Base-by-base conservation (phyloP, 345 rosid species). In the Murraya paniculata region DNA sequence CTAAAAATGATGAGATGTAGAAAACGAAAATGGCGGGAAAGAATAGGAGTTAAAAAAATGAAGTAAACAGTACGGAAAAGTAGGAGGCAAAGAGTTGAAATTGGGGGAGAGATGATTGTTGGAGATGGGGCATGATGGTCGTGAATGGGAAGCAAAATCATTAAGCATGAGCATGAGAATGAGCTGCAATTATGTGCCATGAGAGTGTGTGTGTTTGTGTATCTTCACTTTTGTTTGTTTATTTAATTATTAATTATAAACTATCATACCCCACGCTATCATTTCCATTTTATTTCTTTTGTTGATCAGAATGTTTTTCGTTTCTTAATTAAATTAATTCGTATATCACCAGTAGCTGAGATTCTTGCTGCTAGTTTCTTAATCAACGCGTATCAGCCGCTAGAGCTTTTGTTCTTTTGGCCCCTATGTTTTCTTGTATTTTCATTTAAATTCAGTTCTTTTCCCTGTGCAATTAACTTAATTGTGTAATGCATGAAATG, bases 91-190 rank as follows among this genome's bases (percentile, higher is more conserved):
- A 62, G 68, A 67, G 73, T 25, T 38, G 62, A 77, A 78, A 79
- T 19, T 74, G 82, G 64, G 75, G 56, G 16, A 45, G 84, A 62
- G 76, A 82, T 82, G 81, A 84, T 84, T 80, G 76, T 18, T 19
- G 31, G 88, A 69, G 80, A 81, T 81, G 82, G 86, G 82, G 81
- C 80, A 78, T 79, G 78, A 73, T 82, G 80, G 53, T 80, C 53
- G 24, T 28, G 64, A 76, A 79, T 82, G 89, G 91, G 92, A 86
- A 87, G 88, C 93, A 86, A 76, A 86, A 91, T 91, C 77, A 91
- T 91, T 83, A 89, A 83, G 95, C 93, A 90, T 91, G 92, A 86
- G 83, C 79, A 83, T 87, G 83, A 85, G 66, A 79, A 45, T 62
- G 77, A 75, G 78, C 57, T 77, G 85, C 82, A 87, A 91, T 91